Conservation (phyloP, 345 rosid genomes). For the Acer negundo region DNA sequence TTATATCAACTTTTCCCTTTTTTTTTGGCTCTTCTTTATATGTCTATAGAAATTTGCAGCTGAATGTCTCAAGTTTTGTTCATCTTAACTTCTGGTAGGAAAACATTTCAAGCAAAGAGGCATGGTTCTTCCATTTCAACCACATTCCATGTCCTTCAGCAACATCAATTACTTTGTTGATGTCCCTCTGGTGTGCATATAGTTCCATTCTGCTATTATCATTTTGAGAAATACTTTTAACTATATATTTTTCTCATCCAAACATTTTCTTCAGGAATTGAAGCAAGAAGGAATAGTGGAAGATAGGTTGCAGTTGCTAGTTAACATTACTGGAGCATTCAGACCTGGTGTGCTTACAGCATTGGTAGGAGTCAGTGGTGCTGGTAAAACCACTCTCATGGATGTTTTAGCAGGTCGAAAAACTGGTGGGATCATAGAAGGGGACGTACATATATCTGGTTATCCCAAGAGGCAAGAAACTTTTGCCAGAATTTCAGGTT, state of each 20-base stretch:
- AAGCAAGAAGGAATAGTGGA: conserved; percentile 87
- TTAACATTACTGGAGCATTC: conserved; percentile 92
- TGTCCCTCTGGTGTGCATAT: conserved; percentile 70
- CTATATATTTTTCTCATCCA: conserved; percentile 22
- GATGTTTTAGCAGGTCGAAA: conserved; percentile 98
- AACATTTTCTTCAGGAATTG: conserved; percentile 57
- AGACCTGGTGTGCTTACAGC: conserved; percentile 95
- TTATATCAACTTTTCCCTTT: conserved; percentile 13
- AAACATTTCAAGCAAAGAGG: conserved; percentile 88
- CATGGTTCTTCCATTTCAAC: conserved; percentile 99
- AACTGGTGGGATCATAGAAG: conserved; percentile 92
- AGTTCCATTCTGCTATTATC: conserved; percentile 15
- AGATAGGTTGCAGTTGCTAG: conserved; percentile 84
- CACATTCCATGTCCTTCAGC: conserved; percentile 87
- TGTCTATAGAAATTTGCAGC: neutral
- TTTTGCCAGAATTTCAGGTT: conserved; percentile 95
- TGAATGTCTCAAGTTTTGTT: conserved; percentile 16
- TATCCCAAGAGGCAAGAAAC: conserved; percentile 92
- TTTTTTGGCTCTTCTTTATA: conserved; percentile 9
- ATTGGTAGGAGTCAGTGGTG: conserved; percentile 96
- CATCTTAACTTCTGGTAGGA: conserved; percentile 46
- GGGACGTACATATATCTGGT: conserved; percentile 79
- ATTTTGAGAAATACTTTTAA: conserved; percentile 19
- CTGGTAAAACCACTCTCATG: conserved; percentile 99
- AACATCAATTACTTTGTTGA: conserved; percentile 89